A percentile compares a stretch with the other conserved stretches of the same genome.
Conservation (phyloP, 176 grass and related monocot genomes). For the Pontederia paniculata region DNA sequence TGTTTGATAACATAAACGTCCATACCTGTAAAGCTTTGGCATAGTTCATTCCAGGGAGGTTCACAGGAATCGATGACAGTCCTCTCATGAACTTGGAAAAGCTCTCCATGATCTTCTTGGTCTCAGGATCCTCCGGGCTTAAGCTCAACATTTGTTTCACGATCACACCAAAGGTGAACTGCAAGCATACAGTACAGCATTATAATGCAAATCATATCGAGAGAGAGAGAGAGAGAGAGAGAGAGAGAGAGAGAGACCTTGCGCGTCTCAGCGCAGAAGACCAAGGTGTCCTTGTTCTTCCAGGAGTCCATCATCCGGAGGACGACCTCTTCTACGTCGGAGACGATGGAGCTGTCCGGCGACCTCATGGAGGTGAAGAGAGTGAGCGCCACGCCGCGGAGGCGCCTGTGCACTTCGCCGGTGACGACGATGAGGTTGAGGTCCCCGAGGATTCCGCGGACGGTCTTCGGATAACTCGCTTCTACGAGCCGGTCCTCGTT, state of each 20-base stretch:
- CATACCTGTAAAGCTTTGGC: slow-evolving; percentile 10
- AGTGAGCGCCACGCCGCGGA: slow-evolving; percentile 12
- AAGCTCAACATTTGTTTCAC: slow-evolving; percentile 14
- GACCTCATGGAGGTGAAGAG: slow-evolving; percentile 9
- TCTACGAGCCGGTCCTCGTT: slow-evolving; percentile 32
- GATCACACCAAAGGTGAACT: slow-evolving; percentile 17
- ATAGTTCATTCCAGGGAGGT: slow-evolving; percentile 1
- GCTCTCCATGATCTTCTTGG: neutral
- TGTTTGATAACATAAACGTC: too few species aligned
- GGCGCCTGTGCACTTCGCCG: slow-evolving; percentile 19
- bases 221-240: neutral
- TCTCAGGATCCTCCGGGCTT: slow-evolving; percentile 3
- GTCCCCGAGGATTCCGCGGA: slow-evolving; percentile 27
- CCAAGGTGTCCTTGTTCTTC: neutral
- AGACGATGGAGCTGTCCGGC: neutral
- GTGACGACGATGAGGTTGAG: slow-evolving; percentile 23
- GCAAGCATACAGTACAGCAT: neutral
- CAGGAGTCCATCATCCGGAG: slow-evolving; percentile 10
- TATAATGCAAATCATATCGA: neutral
- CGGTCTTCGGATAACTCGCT: slow-evolving; percentile 22
- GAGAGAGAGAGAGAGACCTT: slow-evolving; percentile 8
- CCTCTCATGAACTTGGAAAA: slow-evolving; percentile 14
- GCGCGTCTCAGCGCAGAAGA: slow-evolving; percentile 18
- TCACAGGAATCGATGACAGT: slow-evolving; percentile 1
- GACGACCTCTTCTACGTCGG: slow-evolving; percentile 22